A percentile compares a stretch with the other conserved stretches of the same genome.
These are phyloP conservation scores for Notholithocarpus densiflorus DNA, from an alignment of 306 rosid species.

Conservation along the genomic window DNA sequence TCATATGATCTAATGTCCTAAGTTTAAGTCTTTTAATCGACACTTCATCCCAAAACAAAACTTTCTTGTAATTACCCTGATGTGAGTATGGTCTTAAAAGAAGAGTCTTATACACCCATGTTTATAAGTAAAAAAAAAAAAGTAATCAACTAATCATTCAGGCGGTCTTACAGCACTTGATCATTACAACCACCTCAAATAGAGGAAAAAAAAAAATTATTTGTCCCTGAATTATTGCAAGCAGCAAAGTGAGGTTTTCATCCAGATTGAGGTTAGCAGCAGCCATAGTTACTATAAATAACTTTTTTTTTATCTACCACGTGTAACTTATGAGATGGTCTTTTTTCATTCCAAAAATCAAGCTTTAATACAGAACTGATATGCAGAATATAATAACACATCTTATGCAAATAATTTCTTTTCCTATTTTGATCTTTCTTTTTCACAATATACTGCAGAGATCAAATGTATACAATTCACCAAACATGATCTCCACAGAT, in stretches of 20 bases:
- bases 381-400: constrained; percentile 6
- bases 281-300: neutral
- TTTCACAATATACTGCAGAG: constrained; percentile 63
- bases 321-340: neutral
- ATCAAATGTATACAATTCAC: constrained; percentile 72
- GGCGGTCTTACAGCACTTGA: no score
- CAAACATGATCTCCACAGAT: constrained; percentile 60
- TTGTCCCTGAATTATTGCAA: neutral
- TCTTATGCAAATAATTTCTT: constrained; percentile 12
- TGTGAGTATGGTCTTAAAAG: no score
- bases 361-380: neutral
- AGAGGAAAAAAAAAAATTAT: no score
- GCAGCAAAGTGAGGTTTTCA: neutral
- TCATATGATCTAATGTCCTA: no score
- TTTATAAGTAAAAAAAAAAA: no score
- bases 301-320: neutral
- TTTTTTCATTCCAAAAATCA: neutral
- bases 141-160: no score
- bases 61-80: no score
- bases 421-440: constrained; percentile 27
- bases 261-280: neutral
- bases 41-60: no score
- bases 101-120: no score
- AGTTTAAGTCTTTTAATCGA: no score
- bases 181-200: no score